These are phyloP conservation scores for Oemleria cerasiformis DNA, from an alignment of 306 rosid species.

Conservation along the genomic window DNA sequence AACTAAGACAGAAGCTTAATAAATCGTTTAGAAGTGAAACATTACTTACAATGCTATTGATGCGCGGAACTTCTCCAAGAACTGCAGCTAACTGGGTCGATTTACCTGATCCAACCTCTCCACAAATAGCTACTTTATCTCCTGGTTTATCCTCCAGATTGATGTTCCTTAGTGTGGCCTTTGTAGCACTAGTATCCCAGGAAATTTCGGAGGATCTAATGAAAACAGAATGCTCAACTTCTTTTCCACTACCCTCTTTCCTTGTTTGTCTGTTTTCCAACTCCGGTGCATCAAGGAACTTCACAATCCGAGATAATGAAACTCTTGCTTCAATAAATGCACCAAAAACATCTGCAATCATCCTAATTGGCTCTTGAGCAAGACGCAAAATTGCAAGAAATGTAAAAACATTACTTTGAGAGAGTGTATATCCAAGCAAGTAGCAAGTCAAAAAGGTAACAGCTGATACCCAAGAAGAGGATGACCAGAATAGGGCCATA, in stretches of 20 bases:
- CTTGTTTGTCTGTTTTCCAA: constrained; percentile 18
- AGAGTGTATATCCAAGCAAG: constrained; percentile 23
- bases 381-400: constrained; percentile 33
- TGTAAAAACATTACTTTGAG: constrained; percentile 25
- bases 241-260: background rate
- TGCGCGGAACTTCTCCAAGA: constrained; percentile 30
- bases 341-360: constrained; percentile 26
- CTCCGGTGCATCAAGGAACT: constrained; percentile 31
- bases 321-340: constrained; percentile 34
- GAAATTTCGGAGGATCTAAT: constrained; percentile 21
- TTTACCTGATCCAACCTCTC: constrained; percentile 37
- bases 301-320: constrained; percentile 25
- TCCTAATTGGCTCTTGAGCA: constrained; percentile 32
- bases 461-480: constrained; percentile 27
- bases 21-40: background rate
- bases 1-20: too few species aligned
- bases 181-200: constrained; percentile 23
- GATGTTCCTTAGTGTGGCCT: constrained; percentile 21
- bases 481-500: constrained; percentile 26
- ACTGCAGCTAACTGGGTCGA: constrained; percentile 36
- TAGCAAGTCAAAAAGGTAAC: constrained; percentile 38
- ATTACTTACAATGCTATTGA: constrained; percentile 30
- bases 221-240: constrained; percentile 16
- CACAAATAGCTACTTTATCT: constrained; percentile 35
- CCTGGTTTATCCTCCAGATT: constrained; percentile 24